Base-by-base conservation (phyloP, 2,329 filamentous ascomycete species). In the Fusarium virguliforme region DNA sequence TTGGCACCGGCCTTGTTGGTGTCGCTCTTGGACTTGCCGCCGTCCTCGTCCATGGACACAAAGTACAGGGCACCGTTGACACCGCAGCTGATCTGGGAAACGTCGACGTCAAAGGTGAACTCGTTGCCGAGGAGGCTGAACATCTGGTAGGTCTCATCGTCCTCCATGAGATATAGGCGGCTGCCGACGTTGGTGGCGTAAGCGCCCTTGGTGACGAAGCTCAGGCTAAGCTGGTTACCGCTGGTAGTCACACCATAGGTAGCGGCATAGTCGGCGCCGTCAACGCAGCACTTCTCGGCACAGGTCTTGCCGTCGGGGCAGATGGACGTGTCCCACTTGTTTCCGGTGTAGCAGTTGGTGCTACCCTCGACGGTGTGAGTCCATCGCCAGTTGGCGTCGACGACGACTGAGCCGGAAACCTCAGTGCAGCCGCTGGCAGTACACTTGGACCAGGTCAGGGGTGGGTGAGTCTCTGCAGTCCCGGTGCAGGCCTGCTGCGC, bases 21-120 rank as follows among this genome's bases (percentile, higher is more conserved):
- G 3, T 81, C 67, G 75, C 84, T 86, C 76, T 85, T 85, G 77
- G 80, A 76, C 67, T 82, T 75, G 43, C 87, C 88, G 68, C 88
- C 88, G 68, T 89, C 87, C 9, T 81, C 80, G 38, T 88, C 86
- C 88, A 90, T 90, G 74, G 85, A 83, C 34, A 87, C 85, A 62
- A 90, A 87, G 81, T 93, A 93, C 48, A 93, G 81, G 50, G 90
- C 91, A 59, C 90, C 91, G 80, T 94, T 93, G 62, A 93, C 81
- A 61, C 91, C 91, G 75, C 91, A 93, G 62, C 87, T 87, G 8
- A 92, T 83, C 73, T 87, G 85, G 46, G 89, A 91, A 37, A 91
- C 87, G 75, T 93, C 90, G 30, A 92, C 90, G 58, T 92, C 90
- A 64, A 93, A 92, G 51, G 89, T 90, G 80, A 93, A 89, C 79